Percentiles rank a stretch among this genome's conserved stretches.
phyloP scores from a whole-genome alignment of 2,329 filamentous ascomycete species.

The Uncinocarpus reesii region DNA sequence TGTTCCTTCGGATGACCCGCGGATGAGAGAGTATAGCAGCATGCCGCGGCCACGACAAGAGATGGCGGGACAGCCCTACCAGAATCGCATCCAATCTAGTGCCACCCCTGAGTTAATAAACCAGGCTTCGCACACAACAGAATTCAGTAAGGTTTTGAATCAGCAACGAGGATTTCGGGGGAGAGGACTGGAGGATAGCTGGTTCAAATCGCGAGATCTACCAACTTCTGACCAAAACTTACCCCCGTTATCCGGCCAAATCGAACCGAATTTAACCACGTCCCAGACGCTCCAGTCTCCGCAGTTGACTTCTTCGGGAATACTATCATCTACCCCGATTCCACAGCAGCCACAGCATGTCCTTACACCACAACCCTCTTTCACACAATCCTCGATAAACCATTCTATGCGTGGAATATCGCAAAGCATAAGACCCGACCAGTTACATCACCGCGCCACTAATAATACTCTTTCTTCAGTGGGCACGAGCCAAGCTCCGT shows the following conservation, averaged over 20 bases:
- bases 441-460: conserved; percentile 58
- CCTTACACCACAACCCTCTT: conserved; percentile 50
- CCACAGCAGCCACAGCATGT: conserved; percentile 36
- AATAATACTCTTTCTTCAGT: conserved; percentile 48
- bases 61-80: conserved; percentile 74
- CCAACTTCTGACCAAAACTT: conserved; percentile 44
- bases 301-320: conserved; percentile 27
- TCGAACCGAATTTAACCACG: conserved; percentile 18
- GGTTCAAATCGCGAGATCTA: conserved; percentile 73
- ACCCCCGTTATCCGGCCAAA: conserved; percentile 27
- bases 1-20: conserved; percentile 63
- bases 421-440: conserved; percentile 48
- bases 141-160: conserved; percentile 78
- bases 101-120: conserved; percentile 68
- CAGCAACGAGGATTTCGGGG: conserved; percentile 67
- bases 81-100: conserved; percentile 71
- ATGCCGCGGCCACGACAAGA: conserved; percentile 83
- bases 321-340: conserved; percentile 31
- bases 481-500: conserved; percentile 36
- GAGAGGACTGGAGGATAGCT: conserved; percentile 70
- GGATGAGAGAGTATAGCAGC: conserved; percentile 69
- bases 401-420: conserved; percentile 63
- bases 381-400: conserved; percentile 59
- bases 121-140: conserved; percentile 77
- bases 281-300: conserved; percentile 33